These are phyloP conservation scores for Moesziomyces sp. DNA, from an alignment of 1,284 basidiomycete genomes.

Conservation along the genomic window DNA sequence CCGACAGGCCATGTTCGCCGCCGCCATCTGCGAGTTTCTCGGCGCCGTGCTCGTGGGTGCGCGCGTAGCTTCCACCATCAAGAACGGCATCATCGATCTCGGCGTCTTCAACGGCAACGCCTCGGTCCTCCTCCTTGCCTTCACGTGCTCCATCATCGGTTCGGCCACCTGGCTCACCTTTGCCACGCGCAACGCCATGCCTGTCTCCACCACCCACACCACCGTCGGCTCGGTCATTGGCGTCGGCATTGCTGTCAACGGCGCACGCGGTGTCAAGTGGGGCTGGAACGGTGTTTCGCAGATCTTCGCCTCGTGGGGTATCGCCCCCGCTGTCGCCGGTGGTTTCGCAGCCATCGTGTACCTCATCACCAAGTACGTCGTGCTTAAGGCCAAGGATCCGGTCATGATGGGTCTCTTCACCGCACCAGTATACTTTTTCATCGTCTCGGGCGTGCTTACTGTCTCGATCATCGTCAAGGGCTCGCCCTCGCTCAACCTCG, in stretches of 20 bases:
- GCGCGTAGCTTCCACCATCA: conserved; percentile 47
- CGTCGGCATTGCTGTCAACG: conserved; percentile 41
- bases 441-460: conserved; percentile 35
- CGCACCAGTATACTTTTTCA: conserved; percentile 44
- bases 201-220: conserved; percentile 53
- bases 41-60: conserved; percentile 50
- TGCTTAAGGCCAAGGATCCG: conserved; percentile 34
- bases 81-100: conserved; percentile 49
- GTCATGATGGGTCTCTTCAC: conserved; percentile 31
- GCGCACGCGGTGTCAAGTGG: conserved; percentile 40
- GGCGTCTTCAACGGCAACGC: conserved; percentile 38
- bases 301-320: conserved; percentile 50
- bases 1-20: conserved; percentile 37
- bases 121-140: conserved; percentile 36
- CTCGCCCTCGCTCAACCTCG: conserved; percentile 44
- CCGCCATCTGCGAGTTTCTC: conserved; percentile 48
- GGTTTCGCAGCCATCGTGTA: conserved; percentile 39
- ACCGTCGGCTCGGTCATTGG: conserved; percentile 46
- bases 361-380: conserved; percentile 42
- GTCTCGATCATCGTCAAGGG: conserved; percentile 48
- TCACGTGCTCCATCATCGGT: conserved; percentile 50
- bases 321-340: conserved; percentile 42
- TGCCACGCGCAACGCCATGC: conserved; percentile 44
- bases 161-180: conserved; percentile 46
- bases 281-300: conserved; percentile 46